Evolutionary conservation across 2,329 filamentous ascomycete species (phyloP), one percentile per base, ranked within the genome.

Genomic region (Botrytis pseudocinerea): DNA sequence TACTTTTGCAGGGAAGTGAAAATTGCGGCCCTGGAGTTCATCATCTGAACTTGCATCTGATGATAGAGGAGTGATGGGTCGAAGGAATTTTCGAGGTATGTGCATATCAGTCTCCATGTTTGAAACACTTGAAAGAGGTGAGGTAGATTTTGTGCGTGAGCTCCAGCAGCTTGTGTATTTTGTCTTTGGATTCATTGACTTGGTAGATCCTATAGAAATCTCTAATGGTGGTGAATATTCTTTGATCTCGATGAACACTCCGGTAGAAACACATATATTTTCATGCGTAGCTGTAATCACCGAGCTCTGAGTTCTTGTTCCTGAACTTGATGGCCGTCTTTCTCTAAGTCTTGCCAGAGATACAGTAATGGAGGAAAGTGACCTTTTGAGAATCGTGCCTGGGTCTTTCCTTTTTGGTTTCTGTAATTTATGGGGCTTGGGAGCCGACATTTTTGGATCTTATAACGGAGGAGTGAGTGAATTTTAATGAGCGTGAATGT

Each of bases 101-200:
- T 48, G 20, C 28, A 35, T 35, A 9, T 14, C 22, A 48, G 28
- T 20, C 32, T 65, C 10, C 6, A 9, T 12, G 1, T 48, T 4
- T 22, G 20, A 3, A 25, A 12, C 4, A 16, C 20, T 2, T 1
- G 20, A 35, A 2, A 25, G 4, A 4, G 42, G 38, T n/a, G 44
- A 32, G 7, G 6, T 25, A 32, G 3, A 4, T 14, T 25, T 9
- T 10, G 42, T 35, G n/a, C 7, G 7, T n/a, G 32, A 32, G 38
- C 5, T 20, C 35, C 22, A 22, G 9, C 18, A 3, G 18, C 10
- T 25, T 12, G n/a, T 32, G 3, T 18, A 0, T 4, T 18, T 8
- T n/a, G 7, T 38, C 48, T 38, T 2, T 38, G 14, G 14, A 0
- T 48, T 65, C 14, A 12, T 25, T 22, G 20, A 12, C 0, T 28